Evolutionary conservation across 1,284 basidiomycete genomes (phyloP), one percentile per base, ranked within the genome.

Genomic region (Bjerkandera adusta): DNA sequence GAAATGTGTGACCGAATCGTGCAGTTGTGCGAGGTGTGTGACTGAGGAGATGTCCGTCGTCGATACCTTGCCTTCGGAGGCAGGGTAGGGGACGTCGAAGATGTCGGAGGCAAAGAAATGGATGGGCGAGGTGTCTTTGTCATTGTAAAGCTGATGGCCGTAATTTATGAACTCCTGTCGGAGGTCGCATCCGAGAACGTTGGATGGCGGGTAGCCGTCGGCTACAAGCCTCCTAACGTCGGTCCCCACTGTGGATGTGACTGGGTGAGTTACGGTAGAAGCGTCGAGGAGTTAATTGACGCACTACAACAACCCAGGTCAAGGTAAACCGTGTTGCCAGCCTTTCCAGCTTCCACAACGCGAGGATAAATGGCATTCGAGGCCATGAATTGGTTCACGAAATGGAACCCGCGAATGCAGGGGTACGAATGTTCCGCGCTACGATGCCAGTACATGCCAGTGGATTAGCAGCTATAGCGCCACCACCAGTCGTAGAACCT

Each of bases 221-320:
- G 42, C 43, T 16, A 62, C 62, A 25, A 67, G 54, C 44, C 65
- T 64, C 21, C 66, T 58, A 3, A 68, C 58, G 44, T 69, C 67
- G 0, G 65, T 68, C 1, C 65, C 67, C 66, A 68, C 66, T 67
- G 45, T 18, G 7, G 22, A 44, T 15, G 1, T n/a, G n/a, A n/a
- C n/a, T n/a, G n/a, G n/a, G 12, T 26, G 10, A 20, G 25, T 37
- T 15, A 22, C 15, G 15, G 21, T 33, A 24, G 5, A 16, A 4
- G 1, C 13, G 27, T 18, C 15, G 18, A 6, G 13, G n/a, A 5
- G 24, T 22, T 10, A 25, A 2, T 18, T 18, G n/a, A 58, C 65
- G 16, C 41, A 70, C 67, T 68, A 54, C 63, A 65, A 45, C 67
- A 69, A 3, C 67, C 68, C 1, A 69, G 41, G 36, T 68, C 67